A percentile compares a stretch with the other conserved stretches of the same genome.
Conservation (phyloP, 2,329 filamentous ascomycete genomes). For the Exophiala phaeomuriformis region DNA sequence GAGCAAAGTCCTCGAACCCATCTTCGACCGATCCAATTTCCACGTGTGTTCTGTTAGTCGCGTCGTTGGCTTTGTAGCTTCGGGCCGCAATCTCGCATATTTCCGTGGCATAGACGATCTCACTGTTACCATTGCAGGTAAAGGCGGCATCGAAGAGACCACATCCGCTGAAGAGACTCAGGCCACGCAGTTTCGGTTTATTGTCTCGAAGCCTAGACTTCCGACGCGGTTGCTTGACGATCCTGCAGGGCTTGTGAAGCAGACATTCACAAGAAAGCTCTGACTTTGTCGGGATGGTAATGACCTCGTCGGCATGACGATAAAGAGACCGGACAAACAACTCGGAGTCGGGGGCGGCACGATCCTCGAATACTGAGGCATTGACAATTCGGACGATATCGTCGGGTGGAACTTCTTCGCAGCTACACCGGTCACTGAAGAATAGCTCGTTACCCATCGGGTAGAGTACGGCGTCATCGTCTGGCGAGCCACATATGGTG, state of each 20-base stretch:
- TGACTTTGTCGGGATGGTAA: conserved; percentile 40
- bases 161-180: conserved; percentile 71
- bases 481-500: conserved; percentile 60
- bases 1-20: conserved; percentile 51
- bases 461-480: conserved; percentile 41
- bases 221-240: conserved; percentile 10
- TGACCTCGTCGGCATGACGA: conserved; percentile 51
- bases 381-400: conserved; percentile 53
- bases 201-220: conserved; percentile 31
- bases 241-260: background rate
- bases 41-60: conserved; percentile 39
- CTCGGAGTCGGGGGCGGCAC: conserved; percentile 39
- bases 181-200: conserved; percentile 45
- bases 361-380: conserved; percentile 52
- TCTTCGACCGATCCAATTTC: conserved; percentile 67
- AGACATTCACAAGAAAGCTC: conserved; percentile 25
- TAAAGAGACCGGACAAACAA: conserved; percentile 69
- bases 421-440: conserved; percentile 68
- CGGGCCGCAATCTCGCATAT: conserved; percentile 57
- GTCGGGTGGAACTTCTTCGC: conserved; percentile 46
- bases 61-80: conserved; percentile 63
- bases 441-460: conserved; percentile 68
- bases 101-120: conserved; percentile 64
- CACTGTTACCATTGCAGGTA: conserved; percentile 49
- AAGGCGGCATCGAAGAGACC: conserved; percentile 71